Conservation (phyloP, 176 grass and related monocot genomes). For the Triticum monococcum region DNA sequence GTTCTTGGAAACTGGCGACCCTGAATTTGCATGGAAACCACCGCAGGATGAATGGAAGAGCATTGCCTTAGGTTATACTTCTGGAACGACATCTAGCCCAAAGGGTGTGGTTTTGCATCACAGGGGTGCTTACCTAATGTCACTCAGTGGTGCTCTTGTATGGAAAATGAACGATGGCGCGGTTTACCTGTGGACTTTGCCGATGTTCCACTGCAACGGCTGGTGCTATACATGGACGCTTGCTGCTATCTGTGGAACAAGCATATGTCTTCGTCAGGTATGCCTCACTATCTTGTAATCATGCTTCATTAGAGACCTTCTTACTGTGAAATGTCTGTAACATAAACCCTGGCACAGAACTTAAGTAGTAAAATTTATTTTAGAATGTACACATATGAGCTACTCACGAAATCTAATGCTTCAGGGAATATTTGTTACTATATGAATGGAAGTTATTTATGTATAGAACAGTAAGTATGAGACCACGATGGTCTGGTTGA, state of each 20-base stretch:
- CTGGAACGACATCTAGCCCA: slow-evolving; percentile 80
- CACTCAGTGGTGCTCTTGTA: slow-evolving; percentile 59
- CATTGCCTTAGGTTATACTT: slow-evolving; percentile 87
- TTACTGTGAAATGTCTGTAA: slow-evolving; percentile 1
- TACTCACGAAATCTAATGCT: neutral
- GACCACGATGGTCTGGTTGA: neutral
- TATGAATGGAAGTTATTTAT: neutral
- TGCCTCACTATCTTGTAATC: neutral
- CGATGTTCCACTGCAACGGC: slow-evolving; percentile 96
- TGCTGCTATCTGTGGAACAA: slow-evolving; percentile 80
- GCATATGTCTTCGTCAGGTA: slow-evolving; percentile 98
- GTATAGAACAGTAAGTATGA: neutral
- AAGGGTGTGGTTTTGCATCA: slow-evolving; percentile 93
- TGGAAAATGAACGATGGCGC: slow-evolving; percentile 76
- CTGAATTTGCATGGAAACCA: slow-evolving; percentile 71
- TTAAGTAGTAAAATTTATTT: neutral
- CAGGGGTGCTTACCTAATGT: slow-evolving; percentile 89
- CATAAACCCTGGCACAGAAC: neutral
- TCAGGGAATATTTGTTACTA: neutral
- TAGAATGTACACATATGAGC: neutral
- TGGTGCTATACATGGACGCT: slow-evolving; percentile 91
- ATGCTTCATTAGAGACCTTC: neutral
- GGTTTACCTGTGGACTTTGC: slow-evolving; percentile 89
- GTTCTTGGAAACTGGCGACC: slow-evolving; percentile 73
- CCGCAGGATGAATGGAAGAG: slow-evolving; percentile 93